phyloP scores from a whole-genome alignment of 129 eudicot species.

The Pseudognaphalium luteoalbum region DNA sequence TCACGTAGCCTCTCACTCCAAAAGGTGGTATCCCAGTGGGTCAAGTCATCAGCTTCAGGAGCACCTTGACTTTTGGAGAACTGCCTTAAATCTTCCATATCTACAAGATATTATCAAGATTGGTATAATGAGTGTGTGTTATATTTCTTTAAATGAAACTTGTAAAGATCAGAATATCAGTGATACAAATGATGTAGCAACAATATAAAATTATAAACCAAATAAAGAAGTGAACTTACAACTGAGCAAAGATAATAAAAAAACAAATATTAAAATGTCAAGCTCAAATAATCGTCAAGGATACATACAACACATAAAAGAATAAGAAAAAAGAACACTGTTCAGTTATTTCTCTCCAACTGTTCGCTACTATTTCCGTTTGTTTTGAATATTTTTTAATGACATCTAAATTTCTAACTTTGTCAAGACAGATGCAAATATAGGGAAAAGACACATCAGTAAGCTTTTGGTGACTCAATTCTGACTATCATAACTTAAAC shows the following conservation, averaged over 20 bases:
- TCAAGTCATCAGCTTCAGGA: conserved; percentile 81
- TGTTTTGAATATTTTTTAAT: neutral
- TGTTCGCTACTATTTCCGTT: neutral
- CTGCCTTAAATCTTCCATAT: conserved; percentile 76
- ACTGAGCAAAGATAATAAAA: neutral
- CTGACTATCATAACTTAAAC: neutral
- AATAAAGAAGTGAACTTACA: neutral
- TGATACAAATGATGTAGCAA: neutral
- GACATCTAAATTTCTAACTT: neutral
- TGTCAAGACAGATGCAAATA: neutral
- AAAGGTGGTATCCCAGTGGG: conserved; percentile 76
- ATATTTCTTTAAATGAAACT: neutral
- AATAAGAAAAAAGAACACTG: neutral
- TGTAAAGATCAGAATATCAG: conserved; percentile 12
- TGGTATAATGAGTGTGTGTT: neutral
- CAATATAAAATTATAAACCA: neutral
- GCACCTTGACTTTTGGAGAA: conserved; percentile 79
- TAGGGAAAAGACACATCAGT: neutral
- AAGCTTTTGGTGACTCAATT: neutral
- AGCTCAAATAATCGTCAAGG: neutral
- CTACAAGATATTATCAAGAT: conserved; percentile 35
- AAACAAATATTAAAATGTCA: neutral
- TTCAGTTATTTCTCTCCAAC: neutral
- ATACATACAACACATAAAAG: neutral
- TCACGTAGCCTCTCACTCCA: conserved; percentile 99